phyloP scores from a whole-genome alignment of 164 flowering plant species.

The Taxillus chinensis region DNA sequence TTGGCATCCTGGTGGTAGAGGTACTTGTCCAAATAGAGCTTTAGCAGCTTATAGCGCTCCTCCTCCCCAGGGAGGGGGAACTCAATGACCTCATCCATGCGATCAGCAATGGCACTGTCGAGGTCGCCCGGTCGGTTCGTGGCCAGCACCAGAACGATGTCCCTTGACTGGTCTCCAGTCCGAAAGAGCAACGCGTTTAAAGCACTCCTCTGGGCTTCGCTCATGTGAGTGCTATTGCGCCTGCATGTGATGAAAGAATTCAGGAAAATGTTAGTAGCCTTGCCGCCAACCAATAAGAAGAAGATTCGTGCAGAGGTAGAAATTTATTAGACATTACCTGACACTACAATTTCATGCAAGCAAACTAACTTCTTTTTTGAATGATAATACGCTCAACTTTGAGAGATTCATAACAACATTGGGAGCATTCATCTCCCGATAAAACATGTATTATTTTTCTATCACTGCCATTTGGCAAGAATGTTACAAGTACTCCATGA shows the following conservation, averaged over 20 bases:
- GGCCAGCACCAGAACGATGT: conserved; percentile 87
- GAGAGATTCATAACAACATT: too few species aligned
- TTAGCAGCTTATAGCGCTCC: conserved; percentile 67
- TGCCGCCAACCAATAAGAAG: too few species aligned
- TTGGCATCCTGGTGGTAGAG: conserved; percentile 25
- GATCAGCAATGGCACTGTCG: conserved; percentile 77
- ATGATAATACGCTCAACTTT: too few species aligned
- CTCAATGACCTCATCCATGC: conserved; percentile 89
- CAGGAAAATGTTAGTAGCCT: background rate
- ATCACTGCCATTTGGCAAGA: too few species aligned
- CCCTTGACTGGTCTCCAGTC: conserved; percentile 95
- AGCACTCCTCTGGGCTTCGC: conserved; percentile 97
- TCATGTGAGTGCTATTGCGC: conserved; percentile 88
- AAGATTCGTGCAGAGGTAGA: too few species aligned
- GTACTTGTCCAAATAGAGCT: conserved; percentile 69
- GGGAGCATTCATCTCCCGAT: too few species aligned
- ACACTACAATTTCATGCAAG: too few species aligned
- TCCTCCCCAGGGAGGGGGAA: conserved; percentile 93
- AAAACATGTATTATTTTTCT: too few species aligned
- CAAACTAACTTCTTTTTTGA: too few species aligned
- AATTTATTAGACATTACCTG: too few species aligned
- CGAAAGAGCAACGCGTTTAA: conserved; percentile 83
- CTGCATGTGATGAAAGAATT: conserved; percentile 26
- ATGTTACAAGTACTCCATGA: too few species aligned
- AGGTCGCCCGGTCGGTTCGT: conserved; percentile 93